A percentile compares a stretch with the other conserved stretches of the same genome.
These are phyloP conservation scores for Podospora conica DNA, from an alignment of 495 filamentous ascomycete species.

Conservation along the genomic window DNA sequence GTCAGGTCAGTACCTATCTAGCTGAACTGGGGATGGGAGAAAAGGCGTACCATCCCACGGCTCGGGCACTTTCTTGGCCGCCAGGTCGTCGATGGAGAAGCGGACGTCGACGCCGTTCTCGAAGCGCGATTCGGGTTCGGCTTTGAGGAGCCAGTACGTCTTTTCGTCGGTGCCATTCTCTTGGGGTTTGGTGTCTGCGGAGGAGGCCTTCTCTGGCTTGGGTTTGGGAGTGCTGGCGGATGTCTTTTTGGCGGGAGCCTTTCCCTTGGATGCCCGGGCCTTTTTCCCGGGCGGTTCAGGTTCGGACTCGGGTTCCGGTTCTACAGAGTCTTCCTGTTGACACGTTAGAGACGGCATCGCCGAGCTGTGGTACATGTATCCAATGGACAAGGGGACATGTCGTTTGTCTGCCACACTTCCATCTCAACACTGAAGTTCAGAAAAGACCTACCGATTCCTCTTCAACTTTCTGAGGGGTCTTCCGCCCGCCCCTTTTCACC, in stretches of 20 bases:
- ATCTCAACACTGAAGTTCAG: not conserved
- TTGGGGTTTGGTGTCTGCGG: not conserved
- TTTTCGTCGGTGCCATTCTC: slow-evolving; percentile 13
- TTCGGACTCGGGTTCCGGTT: not conserved
- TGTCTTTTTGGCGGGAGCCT: not conserved
- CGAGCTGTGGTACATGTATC: too few species aligned
- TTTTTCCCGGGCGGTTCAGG: slow-evolving; percentile 9
- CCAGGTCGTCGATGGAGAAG: slow-evolving; percentile 92
- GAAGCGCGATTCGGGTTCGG: slow-evolving; percentile 79
- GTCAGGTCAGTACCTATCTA: slow-evolving; percentile 15
- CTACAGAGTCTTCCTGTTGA: not conserved
- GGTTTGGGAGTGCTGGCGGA: not conserved
- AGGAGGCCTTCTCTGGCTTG: not conserved
- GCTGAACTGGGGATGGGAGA: not conserved
- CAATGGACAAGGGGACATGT: too few species aligned
- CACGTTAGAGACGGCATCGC: not conserved
- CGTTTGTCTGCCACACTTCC: not conserved
- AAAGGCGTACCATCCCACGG: slow-evolving; percentile 70
- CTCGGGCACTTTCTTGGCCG: slow-evolving; percentile 61
- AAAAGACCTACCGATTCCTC: not conserved
- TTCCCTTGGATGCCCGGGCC: slow-evolving; percentile 1
- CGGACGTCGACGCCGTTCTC: slow-evolving; percentile 82
- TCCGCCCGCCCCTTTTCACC: not conserved
- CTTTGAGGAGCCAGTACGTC: slow-evolving; percentile 90
- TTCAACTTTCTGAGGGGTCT: not conserved